Percentiles rank a stretch among this genome's conserved stretches.
Evolutionary conservation across 306 rosid species (phyloP).

Genomic region (Chamaecrista fasciculata): DNA sequence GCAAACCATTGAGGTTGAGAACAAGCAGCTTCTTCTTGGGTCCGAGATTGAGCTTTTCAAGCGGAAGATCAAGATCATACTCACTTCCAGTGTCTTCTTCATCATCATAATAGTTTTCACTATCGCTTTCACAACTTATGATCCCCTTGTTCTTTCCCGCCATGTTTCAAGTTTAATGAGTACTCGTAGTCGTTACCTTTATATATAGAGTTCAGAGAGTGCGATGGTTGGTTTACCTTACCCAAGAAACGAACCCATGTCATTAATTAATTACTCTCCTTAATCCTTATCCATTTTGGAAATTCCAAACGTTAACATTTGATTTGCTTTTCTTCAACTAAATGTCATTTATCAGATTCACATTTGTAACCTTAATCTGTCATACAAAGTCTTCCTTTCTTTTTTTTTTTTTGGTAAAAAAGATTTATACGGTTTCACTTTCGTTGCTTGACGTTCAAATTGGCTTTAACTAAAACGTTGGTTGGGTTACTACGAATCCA

Average conservation of each 20-base stretch:
- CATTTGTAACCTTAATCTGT: too few species aligned
- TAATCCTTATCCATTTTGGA: background rate
- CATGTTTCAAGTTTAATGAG: background rate
- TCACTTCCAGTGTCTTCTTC: background rate
- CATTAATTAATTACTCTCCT: too few species aligned
- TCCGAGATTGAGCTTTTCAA: slow-evolving; percentile 9
- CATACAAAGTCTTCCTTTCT: background rate
- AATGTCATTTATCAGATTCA: background rate
- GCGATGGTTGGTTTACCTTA: background rate
- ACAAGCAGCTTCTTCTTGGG: slow-evolving; percentile 29
- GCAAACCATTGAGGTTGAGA: slow-evolving; percentile 21
- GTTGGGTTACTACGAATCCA: too few species aligned
- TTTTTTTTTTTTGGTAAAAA: too few species aligned
- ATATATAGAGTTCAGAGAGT: background rate
- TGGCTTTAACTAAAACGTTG: background rate
- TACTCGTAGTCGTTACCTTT: background rate
- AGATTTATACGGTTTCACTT: too few species aligned
- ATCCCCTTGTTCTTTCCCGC: background rate
- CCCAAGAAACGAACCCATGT: too few species aligned
- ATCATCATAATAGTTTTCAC: background rate
- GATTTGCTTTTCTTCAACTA: background rate
- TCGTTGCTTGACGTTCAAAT: too few species aligned
- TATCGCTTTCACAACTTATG: background rate
- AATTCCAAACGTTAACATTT: background rate
- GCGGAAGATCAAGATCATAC: background rate